phyloP scores from a whole-genome alignment of 1,284 basidiomycete species.

The Tremellales sp. region DNA sequence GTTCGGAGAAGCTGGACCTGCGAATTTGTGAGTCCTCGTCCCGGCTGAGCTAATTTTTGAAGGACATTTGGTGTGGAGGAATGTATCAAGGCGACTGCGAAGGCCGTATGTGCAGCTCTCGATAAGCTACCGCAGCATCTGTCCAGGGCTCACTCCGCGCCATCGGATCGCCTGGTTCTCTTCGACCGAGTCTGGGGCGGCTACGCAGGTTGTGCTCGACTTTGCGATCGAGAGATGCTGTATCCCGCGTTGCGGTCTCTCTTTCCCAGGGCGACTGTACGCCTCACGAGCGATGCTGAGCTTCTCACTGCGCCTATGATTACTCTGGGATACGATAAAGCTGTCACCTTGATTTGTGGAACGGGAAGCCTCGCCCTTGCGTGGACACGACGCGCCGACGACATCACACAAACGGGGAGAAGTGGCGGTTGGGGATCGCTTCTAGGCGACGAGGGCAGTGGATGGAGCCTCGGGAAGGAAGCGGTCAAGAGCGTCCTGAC shows the following conservation, averaged over 20 bases:
- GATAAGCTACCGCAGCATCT: background rate
- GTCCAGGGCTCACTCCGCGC: too few species aligned
- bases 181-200: conserved; percentile 12
- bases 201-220: conserved; percentile 16
- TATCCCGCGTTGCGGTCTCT: background rate
- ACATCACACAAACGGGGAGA: conserved; percentile 1
- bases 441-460: conserved; percentile 18
- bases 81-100: conserved; percentile 7
- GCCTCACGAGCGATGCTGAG: conserved; percentile 16
- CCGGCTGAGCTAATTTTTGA: too few species aligned
- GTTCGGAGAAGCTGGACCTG: conserved; percentile 13
- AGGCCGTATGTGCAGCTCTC: too few species aligned
- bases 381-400: conserved; percentile 6
- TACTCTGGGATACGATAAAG: background rate
- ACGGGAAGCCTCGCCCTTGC: conserved; percentile 10
- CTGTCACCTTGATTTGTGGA: conserved; percentile 15
- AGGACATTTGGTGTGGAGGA: conserved; percentile 15
- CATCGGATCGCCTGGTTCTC: background rate
- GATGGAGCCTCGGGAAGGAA: conserved; percentile 13
- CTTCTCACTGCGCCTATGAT: conserved; percentile 12
- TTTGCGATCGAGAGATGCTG: conserved; percentile 11
- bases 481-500: conserved; percentile 11
- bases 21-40: conserved; percentile 13
- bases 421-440: conserved; percentile 18
- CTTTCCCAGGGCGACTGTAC: conserved; percentile 1